These are phyloP conservation scores for Lactarius tabidus DNA, from an alignment of 768 basidiomycete genomes.

Conservation along the genomic window DNA sequence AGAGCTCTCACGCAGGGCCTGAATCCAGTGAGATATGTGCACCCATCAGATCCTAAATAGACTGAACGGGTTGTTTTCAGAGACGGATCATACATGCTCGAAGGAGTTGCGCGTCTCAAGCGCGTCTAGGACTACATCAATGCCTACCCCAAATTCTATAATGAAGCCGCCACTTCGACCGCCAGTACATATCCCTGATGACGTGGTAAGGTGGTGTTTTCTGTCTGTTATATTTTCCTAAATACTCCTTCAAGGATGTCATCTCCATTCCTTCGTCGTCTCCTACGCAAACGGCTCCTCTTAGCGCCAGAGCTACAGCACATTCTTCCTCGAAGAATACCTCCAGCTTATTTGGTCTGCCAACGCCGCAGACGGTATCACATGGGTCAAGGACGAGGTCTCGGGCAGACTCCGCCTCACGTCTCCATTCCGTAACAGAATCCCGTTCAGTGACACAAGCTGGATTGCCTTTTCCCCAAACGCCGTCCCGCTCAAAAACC, in stretches of 20 bases:
- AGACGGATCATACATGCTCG: not conserved
- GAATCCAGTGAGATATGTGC: not conserved
- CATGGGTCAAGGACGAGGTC: not conserved
- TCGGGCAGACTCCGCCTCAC: not conserved
- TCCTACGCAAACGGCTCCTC: not conserved
- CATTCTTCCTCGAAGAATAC: not conserved
- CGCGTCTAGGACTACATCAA: conserved; percentile 2
- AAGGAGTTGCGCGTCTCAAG: not conserved
- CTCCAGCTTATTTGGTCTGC: not conserved
- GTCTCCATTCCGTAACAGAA: not conserved
- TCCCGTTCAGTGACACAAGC: not conserved
- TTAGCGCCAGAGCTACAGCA: not conserved
- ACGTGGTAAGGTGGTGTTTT: not conserved
- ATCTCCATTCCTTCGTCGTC: not conserved
- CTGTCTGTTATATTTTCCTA: not conserved
- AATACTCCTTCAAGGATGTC: not conserved
- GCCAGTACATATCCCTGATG: not conserved
- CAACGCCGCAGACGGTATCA: conserved; percentile 10
- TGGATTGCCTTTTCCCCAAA: not conserved
- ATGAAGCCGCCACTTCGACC: not conserved
- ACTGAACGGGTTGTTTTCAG: not conserved
- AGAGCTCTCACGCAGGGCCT: not conserved
- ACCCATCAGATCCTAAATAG: not conserved
- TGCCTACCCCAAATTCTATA: conserved; percentile 9
- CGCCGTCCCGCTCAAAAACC: conserved; percentile 11